phyloP scores from a whole-genome alignment of 139 green algal genomes.

The Marvania coccoides region DNA sequence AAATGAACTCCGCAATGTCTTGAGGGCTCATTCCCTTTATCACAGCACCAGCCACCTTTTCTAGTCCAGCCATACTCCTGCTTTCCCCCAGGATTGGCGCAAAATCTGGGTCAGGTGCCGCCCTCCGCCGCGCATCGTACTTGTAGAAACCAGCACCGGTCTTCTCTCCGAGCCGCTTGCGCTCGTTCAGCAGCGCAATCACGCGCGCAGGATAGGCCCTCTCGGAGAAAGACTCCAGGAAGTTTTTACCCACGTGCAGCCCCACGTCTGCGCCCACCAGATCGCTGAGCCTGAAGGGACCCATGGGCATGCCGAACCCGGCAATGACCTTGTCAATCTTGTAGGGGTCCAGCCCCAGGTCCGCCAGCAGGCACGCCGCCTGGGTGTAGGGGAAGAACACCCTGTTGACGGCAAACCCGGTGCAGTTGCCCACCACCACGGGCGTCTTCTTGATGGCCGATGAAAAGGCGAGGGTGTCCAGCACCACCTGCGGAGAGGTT shows the following conservation, averaged over 20 bases:
- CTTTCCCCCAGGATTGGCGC: conserved; percentile 52
- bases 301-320: conserved; percentile 99
- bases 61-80: conserved; percentile 6
- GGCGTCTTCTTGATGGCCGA: conserved; percentile 94
- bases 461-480: conserved; percentile 83
- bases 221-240: conserved; percentile 84
- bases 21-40: conserved; percentile 25
- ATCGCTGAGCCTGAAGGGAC: conserved; percentile 86
- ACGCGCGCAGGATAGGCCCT: conserved; percentile 66
- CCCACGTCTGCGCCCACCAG: conserved; percentile 84
- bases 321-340: conserved; percentile 77
- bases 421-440: conserved; percentile 99
- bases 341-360: conserved; percentile 85
- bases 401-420: conserved; percentile 97
- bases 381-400: conserved; percentile 99
- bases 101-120: conserved; percentile 65
- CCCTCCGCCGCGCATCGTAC: conserved; percentile 68
- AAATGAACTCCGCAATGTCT: conserved; percentile 96
- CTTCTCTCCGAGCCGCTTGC: conserved; percentile 90
- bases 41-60: conserved; percentile 11
- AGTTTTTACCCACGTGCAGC: conserved; percentile 91
- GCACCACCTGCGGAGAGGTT: conserved; percentile 77
- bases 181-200: conserved; percentile 72
- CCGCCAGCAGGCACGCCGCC: conserved; percentile 81
- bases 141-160: conserved; percentile 86